phyloP scores from a whole-genome alignment of 257 asterid genomes.

The Nicotiana tabacum region DNA sequence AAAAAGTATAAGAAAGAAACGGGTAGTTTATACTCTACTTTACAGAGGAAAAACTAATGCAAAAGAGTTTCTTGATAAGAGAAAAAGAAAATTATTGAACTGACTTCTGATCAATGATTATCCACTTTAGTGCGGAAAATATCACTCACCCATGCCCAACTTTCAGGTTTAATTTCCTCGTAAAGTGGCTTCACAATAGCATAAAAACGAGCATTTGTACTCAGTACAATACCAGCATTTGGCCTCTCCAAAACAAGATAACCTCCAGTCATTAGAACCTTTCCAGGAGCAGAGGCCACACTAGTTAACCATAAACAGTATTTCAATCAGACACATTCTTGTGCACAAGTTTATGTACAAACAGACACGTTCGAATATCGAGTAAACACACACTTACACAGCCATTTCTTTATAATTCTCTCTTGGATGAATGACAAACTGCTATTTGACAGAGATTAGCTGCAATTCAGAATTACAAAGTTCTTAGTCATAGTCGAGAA shows the following conservation, averaged over 20 bases:
- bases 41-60: not conserved
- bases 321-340: not conserved
- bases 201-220: slow-evolving; percentile 94
- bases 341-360: not conserved
- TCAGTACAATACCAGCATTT: slow-evolving; percentile 90
- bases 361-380: not conserved
- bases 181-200: slow-evolving; percentile 82
- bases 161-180: slow-evolving; percentile 55
- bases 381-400: slow-evolving; percentile 16
- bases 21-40: not conserved
- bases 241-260: slow-evolving; percentile 96
- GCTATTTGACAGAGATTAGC: not conserved
- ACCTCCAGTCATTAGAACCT: slow-evolving; percentile 97
- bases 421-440: not conserved
- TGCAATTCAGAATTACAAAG: not conserved
- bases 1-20: slow-evolving; percentile 11
- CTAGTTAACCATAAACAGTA: slow-evolving; percentile 31
- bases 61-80: not conserved
- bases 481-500: not conserved
- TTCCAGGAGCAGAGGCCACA: slow-evolving; percentile 98
- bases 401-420: slow-evolving; percentile 18
- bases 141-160: slow-evolving; percentile 84
- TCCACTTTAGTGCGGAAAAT: not conserved
- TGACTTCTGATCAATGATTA: not conserved
- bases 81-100: not conserved